phyloP scores from a whole-genome alignment of 805 yeast species.

The Nakazawaea populi region DNA sequence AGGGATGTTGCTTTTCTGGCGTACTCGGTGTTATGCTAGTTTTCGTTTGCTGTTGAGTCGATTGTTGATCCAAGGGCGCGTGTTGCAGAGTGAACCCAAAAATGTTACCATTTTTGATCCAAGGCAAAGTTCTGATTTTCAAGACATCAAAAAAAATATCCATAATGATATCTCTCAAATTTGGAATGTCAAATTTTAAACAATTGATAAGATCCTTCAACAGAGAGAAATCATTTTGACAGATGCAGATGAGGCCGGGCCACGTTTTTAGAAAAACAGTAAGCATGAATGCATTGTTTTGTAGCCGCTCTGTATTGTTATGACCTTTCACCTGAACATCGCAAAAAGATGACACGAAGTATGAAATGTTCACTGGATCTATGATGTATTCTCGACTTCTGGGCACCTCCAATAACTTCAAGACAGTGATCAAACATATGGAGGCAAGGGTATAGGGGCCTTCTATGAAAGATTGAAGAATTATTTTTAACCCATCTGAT shows the following conservation, averaged over 20 bases:
- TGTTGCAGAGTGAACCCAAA: constrained; percentile 16
- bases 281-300: constrained; percentile 54
- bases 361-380: constrained; percentile 56
- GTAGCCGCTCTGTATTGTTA: constrained; percentile 47
- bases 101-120: constrained; percentile 25
- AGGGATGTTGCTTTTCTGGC: constrained; percentile 34
- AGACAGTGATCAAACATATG: constrained; percentile 20
- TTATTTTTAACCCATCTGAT: constrained; percentile 37
- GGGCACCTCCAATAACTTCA: constrained; percentile 54
- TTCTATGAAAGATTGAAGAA: constrained; percentile 44
- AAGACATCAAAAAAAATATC: constrained; percentile 70
- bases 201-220: constrained; percentile 55
- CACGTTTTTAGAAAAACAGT: constrained; percentile 61
- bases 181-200: constrained; percentile 50
- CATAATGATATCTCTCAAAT: constrained; percentile 55
- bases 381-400: constrained; percentile 46
- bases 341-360: constrained; percentile 65
- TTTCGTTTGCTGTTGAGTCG: constrained; percentile 8
- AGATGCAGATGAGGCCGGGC: constrained; percentile 68
- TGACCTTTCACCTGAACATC: constrained; percentile 47
- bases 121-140: constrained; percentile 51
- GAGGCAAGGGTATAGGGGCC: constrained; percentile 44
- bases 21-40: constrained; percentile 13
- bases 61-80: constrained; percentile 1
- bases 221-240: constrained; percentile 49